A percentile compares a stretch with the other conserved stretches of the same genome.
Conservation (phyloP, 2,329 filamentous ascomycete genomes). For the Calonectria henricotiae region DNA sequence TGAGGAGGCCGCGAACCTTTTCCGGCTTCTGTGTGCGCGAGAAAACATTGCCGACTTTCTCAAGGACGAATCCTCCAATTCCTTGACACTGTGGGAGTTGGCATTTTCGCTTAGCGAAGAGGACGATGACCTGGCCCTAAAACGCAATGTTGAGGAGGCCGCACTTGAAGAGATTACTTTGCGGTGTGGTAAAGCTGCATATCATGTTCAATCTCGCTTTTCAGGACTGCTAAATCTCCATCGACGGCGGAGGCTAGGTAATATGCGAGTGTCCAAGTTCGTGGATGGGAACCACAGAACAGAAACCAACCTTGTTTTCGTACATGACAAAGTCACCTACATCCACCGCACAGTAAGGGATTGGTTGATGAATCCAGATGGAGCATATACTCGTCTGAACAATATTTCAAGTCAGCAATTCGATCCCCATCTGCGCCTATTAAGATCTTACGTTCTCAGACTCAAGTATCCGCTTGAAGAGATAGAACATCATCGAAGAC, state of each 20-base stretch:
- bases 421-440: slow-evolving; percentile 55
- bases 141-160: slow-evolving; percentile 46
- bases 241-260: slow-evolving; percentile 37
- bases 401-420: slow-evolving; percentile 37
- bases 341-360: slow-evolving; percentile 58
- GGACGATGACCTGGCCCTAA: slow-evolving; percentile 44
- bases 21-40: slow-evolving; percentile 54
- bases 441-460: slow-evolving; percentile 56
- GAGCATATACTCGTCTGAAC: slow-evolving; percentile 45
- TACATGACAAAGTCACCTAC: slow-evolving; percentile 53
- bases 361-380: slow-evolving; percentile 52
- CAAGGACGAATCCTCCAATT: slow-evolving; percentile 54
- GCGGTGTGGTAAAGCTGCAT: slow-evolving; percentile 42
- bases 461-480: slow-evolving; percentile 56
- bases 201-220: slow-evolving; percentile 44
- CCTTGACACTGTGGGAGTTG: slow-evolving; percentile 56
- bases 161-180: slow-evolving; percentile 38
- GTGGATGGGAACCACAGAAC: slow-evolving; percentile 14
- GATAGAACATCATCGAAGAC: slow-evolving; percentile 57
- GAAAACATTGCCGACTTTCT: slow-evolving; percentile 56
- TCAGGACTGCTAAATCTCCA: slow-evolving; percentile 53
- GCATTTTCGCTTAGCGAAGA: slow-evolving; percentile 50
- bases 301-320: slow-evolving; percentile 24
- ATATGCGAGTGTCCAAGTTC: slow-evolving; percentile 39
- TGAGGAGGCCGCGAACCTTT: slow-evolving; percentile 49